Evolutionary conservation across 345 rosid genomes (phyloP).

Genomic region (Syzygium aqueum): DNA sequence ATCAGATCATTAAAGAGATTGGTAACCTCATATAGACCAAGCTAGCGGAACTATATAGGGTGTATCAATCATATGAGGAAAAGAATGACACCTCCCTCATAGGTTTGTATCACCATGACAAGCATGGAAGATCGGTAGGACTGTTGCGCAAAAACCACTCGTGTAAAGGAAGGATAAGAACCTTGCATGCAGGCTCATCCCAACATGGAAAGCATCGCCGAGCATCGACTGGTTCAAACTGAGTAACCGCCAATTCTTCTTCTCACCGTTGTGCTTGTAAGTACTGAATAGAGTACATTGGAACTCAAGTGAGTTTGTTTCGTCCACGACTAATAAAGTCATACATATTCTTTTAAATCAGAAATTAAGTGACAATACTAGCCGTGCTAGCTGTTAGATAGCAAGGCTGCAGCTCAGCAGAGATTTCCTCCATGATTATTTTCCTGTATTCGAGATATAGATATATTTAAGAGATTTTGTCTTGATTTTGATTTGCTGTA

Average conservation of each 20-base stretch:
- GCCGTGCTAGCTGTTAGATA: too few species aligned
- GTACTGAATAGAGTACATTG: constrained; percentile 24
- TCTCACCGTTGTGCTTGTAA: constrained; percentile 68
- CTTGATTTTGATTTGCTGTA: too few species aligned
- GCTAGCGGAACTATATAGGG: not conserved
- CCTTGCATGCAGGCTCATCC: constrained; percentile 99
- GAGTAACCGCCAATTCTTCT: constrained; percentile 97
- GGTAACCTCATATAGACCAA: not conserved
- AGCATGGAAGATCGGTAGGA: not conserved
- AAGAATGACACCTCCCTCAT: not conserved
- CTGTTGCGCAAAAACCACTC: not conserved
- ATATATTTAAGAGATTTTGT: too few species aligned
- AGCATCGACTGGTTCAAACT: constrained; percentile 95
- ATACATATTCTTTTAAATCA: not conserved
- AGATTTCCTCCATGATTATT: too few species aligned
- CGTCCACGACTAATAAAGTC: not conserved
- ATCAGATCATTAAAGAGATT: not conserved
- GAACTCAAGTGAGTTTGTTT: not conserved
- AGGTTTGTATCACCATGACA: not conserved
- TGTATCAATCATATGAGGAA: not conserved
- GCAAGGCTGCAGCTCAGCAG: too few species aligned
- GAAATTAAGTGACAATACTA: not conserved
- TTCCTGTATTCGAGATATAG: too few species aligned
- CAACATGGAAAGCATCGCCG: constrained; percentile 95
- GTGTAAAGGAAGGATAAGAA: constrained; percentile 1